Percentiles rank a stretch among this genome's conserved stretches.
Evolutionary conservation across 2,329 filamentous ascomycete genomes (phyloP).

Genomic region (Exserohilum rostratum): DNA sequence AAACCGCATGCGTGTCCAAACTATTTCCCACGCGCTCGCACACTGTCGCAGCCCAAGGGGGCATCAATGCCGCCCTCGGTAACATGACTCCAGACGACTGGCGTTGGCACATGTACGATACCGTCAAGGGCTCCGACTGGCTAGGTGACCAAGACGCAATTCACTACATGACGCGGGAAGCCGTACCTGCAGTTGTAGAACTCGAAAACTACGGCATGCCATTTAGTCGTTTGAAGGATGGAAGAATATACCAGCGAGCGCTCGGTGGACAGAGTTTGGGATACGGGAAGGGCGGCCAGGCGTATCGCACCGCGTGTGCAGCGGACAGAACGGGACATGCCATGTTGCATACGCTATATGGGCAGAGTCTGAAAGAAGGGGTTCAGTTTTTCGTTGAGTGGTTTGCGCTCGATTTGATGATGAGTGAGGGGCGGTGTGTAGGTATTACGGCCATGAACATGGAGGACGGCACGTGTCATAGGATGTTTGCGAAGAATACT

Average conservation of each 20-base stretch:
- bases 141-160: conserved; percentile 66
- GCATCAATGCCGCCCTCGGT: conserved; percentile 65
- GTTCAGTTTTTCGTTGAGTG: conserved; percentile 60
- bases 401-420: conserved; percentile 57
- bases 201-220: conserved; percentile 63
- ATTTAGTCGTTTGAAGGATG: conserved; percentile 56
- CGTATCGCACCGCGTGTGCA: conserved; percentile 55
- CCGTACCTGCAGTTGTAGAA: conserved; percentile 61
- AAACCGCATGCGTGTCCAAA: conserved; percentile 69
- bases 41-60: conserved; percentile 71
- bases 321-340: conserved; percentile 58
- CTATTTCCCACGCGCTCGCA: conserved; percentile 68
- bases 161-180: conserved; percentile 65
- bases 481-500: conserved; percentile 57
- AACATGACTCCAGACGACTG: conserved; percentile 64
- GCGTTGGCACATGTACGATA: conserved; percentile 67
- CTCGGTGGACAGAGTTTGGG: conserved; percentile 56
- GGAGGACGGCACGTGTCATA: conserved; percentile 58
- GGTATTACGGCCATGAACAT: conserved; percentile 55
- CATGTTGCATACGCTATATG: conserved; percentile 59
- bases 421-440: conserved; percentile 56
- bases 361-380: conserved; percentile 56
- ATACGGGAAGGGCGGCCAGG: conserved; percentile 57
- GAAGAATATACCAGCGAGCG: conserved; percentile 57
- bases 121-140: conserved; percentile 65